phyloP scores from a whole-genome alignment of 2,329 filamentous ascomycete genomes.

The Xylaria arbuscula region DNA sequence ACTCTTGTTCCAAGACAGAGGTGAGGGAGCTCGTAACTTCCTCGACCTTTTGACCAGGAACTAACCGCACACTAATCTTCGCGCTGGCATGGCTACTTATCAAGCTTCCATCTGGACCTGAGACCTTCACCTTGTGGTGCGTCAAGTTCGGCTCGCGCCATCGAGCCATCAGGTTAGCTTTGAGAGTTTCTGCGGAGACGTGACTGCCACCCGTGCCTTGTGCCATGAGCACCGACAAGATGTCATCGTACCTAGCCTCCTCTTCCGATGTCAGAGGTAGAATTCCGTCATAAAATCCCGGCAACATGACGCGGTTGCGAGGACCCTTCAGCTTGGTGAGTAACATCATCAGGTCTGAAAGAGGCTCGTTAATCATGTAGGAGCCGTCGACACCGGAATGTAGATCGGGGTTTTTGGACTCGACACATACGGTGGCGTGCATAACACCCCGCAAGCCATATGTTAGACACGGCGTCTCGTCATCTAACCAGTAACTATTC shows the following conservation, averaged over 20 bases:
- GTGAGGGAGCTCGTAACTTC: conserved; percentile 76
- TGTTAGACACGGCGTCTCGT: conserved; percentile 93
- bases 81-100: conserved; percentile 92
- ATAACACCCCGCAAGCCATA: conserved; percentile 95
- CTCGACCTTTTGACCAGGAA: conserved; percentile 90
- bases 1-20: conserved; percentile 75
- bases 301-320: conserved; percentile 84
- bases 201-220: conserved; percentile 68
- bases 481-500: conserved; percentile 98
- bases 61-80: conserved; percentile 88
- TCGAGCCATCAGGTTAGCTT: conserved; percentile 86
- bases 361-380: conserved; percentile 85
- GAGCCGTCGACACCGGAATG: conserved; percentile 98
- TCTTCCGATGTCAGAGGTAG: conserved; percentile 80
- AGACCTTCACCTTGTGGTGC: conserved; percentile 92
- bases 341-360: conserved; percentile 89
- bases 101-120: conserved; percentile 89
- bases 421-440: conserved; percentile 89
- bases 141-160: conserved; percentile 97
- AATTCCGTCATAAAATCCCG: conserved; percentile 88
- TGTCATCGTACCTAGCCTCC: conserved; percentile 83
- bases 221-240: conserved; percentile 78
- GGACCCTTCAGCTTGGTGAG: conserved; percentile 84
- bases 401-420: conserved; percentile 86
- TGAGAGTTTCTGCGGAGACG: conserved; percentile 74